Base-by-base conservation (phyloP, 1,139 yeast genomes). In the Kazachstania sp. region DNA sequence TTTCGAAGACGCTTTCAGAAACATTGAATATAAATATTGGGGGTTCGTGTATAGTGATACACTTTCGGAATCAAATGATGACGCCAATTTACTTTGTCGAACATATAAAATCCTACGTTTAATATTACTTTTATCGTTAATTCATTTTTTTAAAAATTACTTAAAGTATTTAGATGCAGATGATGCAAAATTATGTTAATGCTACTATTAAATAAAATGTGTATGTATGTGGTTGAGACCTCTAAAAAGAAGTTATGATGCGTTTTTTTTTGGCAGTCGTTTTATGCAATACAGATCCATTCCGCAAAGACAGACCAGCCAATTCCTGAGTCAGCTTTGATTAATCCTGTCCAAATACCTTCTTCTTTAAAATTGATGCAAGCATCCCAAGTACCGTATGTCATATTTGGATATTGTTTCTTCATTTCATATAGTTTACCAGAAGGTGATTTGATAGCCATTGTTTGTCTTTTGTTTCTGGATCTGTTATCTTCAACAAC, bases 301-400 rank as follows among this genome's bases (percentile, higher is more conserved):
- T 87, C 95, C 11, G 95, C 90, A 67, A 86, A 87, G 6, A 86
- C 88, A 58, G 88, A 84, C 90, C 95, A 86, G 48, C 92, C 83
- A 51, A 77, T 75, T 3, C 88, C 88, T 44, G 82, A 77, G 56
- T 86, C 94, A 8, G 90, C 83, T 43, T 85, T 77, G 0, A 86
- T 87, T 45, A 90, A 73, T 1, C 92, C 94, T 46, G 90, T 74
- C 84, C 95, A 92, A 29, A 74, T 65, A 2, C 98, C 98, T 1
- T 70, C 64, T 60, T 88, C 96, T 51, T 74, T 75, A 49, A 87
- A 73, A 54, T 78, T 77, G 35, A 83, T 69, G 39, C 73, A 71
- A 23, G 76, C 67, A 51, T 75, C 81, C 77, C 82, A 86, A 0
- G 74, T 63, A 0, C 86, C 83, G 54, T 62, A 72, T 44, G 77